phyloP scores from a whole-genome alignment of 2,329 filamentous ascomycete species.

The Camillea tinctor region DNA sequence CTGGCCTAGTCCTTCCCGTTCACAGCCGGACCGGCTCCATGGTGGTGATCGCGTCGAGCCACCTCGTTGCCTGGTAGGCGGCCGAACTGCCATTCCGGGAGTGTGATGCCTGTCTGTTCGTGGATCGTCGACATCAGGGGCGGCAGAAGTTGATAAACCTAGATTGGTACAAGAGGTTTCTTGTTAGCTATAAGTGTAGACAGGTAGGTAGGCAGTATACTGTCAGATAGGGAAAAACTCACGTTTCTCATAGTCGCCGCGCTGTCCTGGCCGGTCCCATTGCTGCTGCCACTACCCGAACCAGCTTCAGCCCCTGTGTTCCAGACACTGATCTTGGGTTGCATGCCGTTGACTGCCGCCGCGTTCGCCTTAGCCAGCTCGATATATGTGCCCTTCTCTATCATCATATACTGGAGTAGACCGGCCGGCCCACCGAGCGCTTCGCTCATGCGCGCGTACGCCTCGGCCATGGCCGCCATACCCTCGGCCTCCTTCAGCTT shows the following conservation, averaged over 20 bases:
- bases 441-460: conserved; percentile 69
- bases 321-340: conserved; percentile 91
- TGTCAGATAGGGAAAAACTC: too few relatives aligned
- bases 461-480: conserved; percentile 72
- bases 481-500: conserved; percentile 76
- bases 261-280: conserved; percentile 49
- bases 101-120: conserved; percentile 80
- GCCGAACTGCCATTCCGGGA: conserved; percentile 74
- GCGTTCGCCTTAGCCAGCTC: conserved; percentile 78
- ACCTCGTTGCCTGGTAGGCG: conserved; percentile 36
- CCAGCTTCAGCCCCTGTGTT: conserved; percentile 65
- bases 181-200: conserved; percentile 1
- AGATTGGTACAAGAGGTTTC: background rate
- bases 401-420: conserved; percentile 83
- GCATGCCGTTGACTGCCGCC: conserved; percentile 68
- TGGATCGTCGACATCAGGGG: conserved; percentile 83
- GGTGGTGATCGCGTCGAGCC: conserved; percentile 13
- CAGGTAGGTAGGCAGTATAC: too few relatives aligned
- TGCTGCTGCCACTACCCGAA: conserved; percentile 36
- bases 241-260: conserved; percentile 68
- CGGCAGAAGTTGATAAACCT: conserved; percentile 76
- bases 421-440: conserved; percentile 78
- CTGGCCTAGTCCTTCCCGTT: conserved; percentile 11
- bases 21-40: background rate
- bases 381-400: conserved; percentile 77